Evolutionary conservation across 2,329 filamentous ascomycete genomes (phyloP), one percentile per base, ranked within the genome.

Genomic region (Xylaria sp.): DNA sequence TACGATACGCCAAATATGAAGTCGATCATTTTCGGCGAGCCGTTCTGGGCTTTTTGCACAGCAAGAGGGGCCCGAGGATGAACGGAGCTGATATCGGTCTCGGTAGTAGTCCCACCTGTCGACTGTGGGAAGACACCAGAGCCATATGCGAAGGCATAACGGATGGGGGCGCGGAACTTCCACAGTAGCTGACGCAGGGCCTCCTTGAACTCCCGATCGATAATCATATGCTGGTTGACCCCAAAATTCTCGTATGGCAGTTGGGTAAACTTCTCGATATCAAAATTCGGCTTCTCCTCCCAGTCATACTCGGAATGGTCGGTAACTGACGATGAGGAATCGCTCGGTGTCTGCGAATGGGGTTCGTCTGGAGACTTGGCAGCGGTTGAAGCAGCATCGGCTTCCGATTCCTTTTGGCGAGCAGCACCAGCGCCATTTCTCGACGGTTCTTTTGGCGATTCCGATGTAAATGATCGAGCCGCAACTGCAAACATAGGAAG

Each of bases 1-100:
- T 97, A 93, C 0, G 93, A 93, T 11, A 98, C 95, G 30, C 95
- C 96, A 78, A 99, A 96, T 73, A 99, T 97, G 79, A 99, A 97
- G 81, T 99, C 96, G 71, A 99, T 97, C 90, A 98, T 97, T 83
- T 98, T 98, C 12, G 93, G 93, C 0, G 90, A 90, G 34, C 93
- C 93, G 75, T 93, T 90, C 80, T 98, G 95, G 73, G 94, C 92
- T 73, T 93, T 93, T 72, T 92, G 85, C 7, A 98, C 90, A 0
- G 93, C 93, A 61, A 89, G 85, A 0, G 94, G 93, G 1, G 95
- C 90, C 69, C 94, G 90, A 6, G 94, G 91, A 77, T 98, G 95
- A 27, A 94, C 88, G 21, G 90, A 88, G 67, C 81, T 84, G 71
- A 89, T 83, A 65, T 88, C 84, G 11, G 83, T 85, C 59, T 88